Conservation (phyloP, 2,329 filamentous ascomycete species). For the Emericellopsis atlantica region DNA sequence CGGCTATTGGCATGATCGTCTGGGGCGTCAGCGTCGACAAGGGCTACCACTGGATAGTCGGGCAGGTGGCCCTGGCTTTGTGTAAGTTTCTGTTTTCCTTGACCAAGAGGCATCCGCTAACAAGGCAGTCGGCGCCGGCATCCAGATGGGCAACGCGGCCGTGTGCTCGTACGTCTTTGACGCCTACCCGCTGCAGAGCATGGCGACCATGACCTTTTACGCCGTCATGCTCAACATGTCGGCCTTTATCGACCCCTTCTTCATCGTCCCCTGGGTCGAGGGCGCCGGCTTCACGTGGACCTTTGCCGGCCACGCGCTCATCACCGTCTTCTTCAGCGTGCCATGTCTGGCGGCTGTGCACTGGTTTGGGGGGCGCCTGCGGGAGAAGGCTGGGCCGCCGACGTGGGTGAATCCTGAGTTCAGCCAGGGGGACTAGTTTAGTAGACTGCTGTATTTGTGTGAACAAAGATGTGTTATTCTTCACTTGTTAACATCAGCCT, state of each 20-base stretch:
- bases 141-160: conserved; percentile 43
- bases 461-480: no score
- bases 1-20: conserved; percentile 33
- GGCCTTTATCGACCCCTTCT: conserved; percentile 32
- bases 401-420: conserved; percentile 33
- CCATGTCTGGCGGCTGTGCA: conserved; percentile 24
- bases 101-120: not conserved
- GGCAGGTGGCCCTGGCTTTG: conserved; percentile 40
- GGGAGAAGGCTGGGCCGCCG: conserved; percentile 21
- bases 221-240: conserved; percentile 37
- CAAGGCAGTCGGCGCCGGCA: conserved; percentile 32
- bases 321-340: conserved; percentile 25
- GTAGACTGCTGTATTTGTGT: no score
- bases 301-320: conserved; percentile 32
- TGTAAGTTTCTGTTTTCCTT: conserved; percentile 21
- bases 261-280: conserved; percentile 34
- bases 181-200: conserved; percentile 40
- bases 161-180: conserved; percentile 41
- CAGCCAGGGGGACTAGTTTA: not conserved
- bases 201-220: conserved; percentile 41
- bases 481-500: no score
- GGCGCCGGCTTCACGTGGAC: conserved; percentile 35
- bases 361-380: conserved; percentile 21
- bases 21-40: conserved; percentile 43
- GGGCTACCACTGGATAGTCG: conserved; percentile 42